Evolutionary conservation across 208 protist species (phyloP).

Genomic region (Trypanosoma avium): DNA sequence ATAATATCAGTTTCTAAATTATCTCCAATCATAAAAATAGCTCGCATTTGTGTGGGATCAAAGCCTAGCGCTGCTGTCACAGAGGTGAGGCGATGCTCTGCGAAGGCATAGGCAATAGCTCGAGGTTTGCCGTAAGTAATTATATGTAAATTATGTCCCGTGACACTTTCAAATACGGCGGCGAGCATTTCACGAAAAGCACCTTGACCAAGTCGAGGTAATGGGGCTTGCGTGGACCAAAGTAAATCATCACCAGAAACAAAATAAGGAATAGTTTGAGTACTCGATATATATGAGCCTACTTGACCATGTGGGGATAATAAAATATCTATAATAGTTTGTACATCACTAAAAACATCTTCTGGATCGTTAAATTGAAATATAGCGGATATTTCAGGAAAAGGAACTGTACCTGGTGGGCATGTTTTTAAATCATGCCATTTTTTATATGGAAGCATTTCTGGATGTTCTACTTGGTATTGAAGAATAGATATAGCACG

Average conservation of each 20-base stretch:
- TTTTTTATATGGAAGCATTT: slow-evolving; percentile 72
- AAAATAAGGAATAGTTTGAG: slow-evolving; percentile 75
- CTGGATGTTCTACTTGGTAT: slow-evolving; percentile 75
- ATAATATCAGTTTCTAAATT: slow-evolving; percentile 85
- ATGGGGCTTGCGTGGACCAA: slow-evolving; percentile 63
- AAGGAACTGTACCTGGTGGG: slow-evolving; percentile 33
- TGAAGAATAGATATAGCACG: slow-evolving; percentile 64
- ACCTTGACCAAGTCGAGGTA: slow-evolving; percentile 77
- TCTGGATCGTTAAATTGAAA: slow-evolving; percentile 73
- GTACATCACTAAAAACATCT: slow-evolving; percentile 80
- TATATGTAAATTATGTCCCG: slow-evolving; percentile 61
- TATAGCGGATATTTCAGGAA: slow-evolving; percentile 59
- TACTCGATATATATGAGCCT: slow-evolving; percentile 47
- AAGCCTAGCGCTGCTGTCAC: slow-evolving; percentile 52
- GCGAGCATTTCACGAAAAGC: slow-evolving; percentile 84
- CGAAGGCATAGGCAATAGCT: slow-evolving; percentile 78
- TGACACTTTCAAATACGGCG: slow-evolving; percentile 77
- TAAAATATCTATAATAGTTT: slow-evolving; percentile 79
- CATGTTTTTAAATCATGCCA: slow-evolving; percentile 42
- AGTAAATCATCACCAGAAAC: slow-evolving; percentile 73
- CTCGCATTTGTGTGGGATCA: slow-evolving; percentile 45
- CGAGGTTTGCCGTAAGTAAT: slow-evolving; percentile 86
- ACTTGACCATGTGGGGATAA: slow-evolving; percentile 53
- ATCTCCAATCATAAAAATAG: slow-evolving; percentile 89
- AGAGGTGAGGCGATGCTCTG: slow-evolving; percentile 50